These are phyloP conservation scores for Pholiota adiposa DNA, from an alignment of 1,284 basidiomycete species.

Conservation along the genomic window DNA sequence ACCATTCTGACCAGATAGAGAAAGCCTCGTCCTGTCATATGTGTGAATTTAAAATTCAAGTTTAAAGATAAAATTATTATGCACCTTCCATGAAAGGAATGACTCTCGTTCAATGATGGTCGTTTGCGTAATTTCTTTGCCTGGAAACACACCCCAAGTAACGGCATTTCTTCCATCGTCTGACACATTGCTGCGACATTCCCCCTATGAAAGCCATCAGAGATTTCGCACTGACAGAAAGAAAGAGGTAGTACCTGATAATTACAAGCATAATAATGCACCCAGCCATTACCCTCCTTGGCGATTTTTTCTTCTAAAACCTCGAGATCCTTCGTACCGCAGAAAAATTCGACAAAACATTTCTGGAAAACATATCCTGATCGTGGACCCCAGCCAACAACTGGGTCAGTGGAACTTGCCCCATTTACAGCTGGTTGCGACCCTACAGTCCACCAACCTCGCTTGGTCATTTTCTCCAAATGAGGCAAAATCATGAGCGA, in stretches of 20 bases:
- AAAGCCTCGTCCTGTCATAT: conserved; percentile 88
- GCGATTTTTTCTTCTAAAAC: conserved; percentile 63
- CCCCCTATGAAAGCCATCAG: conserved; percentile 62
- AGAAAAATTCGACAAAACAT: conserved; percentile 97
- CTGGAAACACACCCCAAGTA: conserved; percentile 99
- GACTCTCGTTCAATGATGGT: conserved; percentile 96
- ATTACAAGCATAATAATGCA: conserved; percentile 90
- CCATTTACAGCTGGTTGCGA: conserved; percentile 96
- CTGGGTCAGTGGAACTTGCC: conserved; percentile 69
- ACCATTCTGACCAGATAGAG: conserved; percentile 96
- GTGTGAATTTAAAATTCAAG: background rate
- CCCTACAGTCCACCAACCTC: conserved; percentile 94
- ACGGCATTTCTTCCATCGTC: conserved; percentile 90
- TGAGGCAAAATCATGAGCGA: conserved; percentile 82
- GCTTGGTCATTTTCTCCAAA: conserved; percentile 76
- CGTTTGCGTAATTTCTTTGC: conserved; percentile 94
- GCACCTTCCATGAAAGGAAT: conserved; percentile 92
- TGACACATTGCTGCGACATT: conserved; percentile 81
- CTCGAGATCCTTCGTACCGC: conserved; percentile 66
- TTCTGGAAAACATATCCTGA: conserved; percentile 98
- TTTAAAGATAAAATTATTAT: conserved; percentile 17
- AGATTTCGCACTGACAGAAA: background rate
- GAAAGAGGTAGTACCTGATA: conserved; percentile 52
- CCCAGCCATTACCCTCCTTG: conserved; percentile 60
- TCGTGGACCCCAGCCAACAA: conserved; percentile 92